phyloP scores from a whole-genome alignment of 1,284 basidiomycete species.

The Marasmius sp. region DNA sequence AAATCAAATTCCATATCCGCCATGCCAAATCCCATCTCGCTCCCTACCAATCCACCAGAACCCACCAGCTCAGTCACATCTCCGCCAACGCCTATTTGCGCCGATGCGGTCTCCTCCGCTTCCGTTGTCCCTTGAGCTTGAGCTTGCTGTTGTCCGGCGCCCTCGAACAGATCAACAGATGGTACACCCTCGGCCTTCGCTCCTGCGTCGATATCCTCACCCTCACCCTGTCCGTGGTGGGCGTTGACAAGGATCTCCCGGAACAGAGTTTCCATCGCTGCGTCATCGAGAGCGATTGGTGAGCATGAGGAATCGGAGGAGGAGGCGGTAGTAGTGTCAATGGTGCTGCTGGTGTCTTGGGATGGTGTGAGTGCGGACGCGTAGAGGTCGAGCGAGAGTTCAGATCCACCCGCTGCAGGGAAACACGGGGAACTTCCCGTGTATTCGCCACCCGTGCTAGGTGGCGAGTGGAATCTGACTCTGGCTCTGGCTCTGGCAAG shows the following conservation, averaged over 20 bases:
- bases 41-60: neutral
- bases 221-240: neutral
- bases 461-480: slow-evolving; percentile 78
- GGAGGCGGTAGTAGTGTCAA: slow-evolving; percentile 4
- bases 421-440: slow-evolving; percentile 49
- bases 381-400: slow-evolving; percentile 17
- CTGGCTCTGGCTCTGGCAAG: slow-evolving; percentile 18
- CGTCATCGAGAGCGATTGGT: slow-evolving; percentile 42
- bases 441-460: slow-evolving; percentile 91
- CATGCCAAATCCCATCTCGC: neutral
- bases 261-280: slow-evolving; percentile 62
- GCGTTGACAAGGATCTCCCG: slow-evolving; percentile 49
- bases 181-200: slow-evolving; percentile 23
- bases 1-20: neutral
- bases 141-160: neutral
- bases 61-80: neutral
- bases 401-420: slow-evolving; percentile 87
- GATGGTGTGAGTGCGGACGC: slow-evolving; percentile 13
- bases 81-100: neutral
- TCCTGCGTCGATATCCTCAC: slow-evolving; percentile 33
- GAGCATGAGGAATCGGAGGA: neutral
- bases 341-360: neutral
- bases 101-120: neutral
- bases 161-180: slow-evolving; percentile 19
- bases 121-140: neutral